phyloP scores from a whole-genome alignment of 306 rosid genomes.

The Vigna nakashimae region DNA sequence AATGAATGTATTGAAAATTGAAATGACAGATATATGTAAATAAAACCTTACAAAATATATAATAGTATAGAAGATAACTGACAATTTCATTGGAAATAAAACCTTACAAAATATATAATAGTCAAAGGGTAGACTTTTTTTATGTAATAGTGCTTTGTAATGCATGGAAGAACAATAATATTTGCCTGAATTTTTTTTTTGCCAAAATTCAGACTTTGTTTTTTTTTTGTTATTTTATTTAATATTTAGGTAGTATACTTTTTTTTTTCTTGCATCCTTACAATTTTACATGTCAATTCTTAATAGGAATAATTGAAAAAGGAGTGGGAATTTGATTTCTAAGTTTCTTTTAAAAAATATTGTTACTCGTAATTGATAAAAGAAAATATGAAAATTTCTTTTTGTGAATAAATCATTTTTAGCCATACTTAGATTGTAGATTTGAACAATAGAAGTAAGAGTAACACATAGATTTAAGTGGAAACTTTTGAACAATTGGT shows the following conservation, averaged over 20 bases:
- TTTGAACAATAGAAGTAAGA: background rate
- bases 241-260: no score
- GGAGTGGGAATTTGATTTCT: background rate
- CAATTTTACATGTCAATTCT: background rate
- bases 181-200: background rate
- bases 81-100: no score
- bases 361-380: background rate
- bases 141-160: no score
- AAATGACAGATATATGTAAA: no score
- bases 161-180: background rate
- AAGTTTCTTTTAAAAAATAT: background rate
- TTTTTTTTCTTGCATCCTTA: no score
- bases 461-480: background rate
- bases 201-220: background rate
- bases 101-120: no score
- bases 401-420: background rate
- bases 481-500: background rate
- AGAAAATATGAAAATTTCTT: background rate
- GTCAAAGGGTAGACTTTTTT: no score
- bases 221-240: background rate
- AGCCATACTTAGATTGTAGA: background rate
- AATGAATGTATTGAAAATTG: no score
- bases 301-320: background rate
- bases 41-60: no score
- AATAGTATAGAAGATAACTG: no score